Evolutionary conservation across 805 yeast genomes (phyloP).

Genomic region (Candida ficus): DNA sequence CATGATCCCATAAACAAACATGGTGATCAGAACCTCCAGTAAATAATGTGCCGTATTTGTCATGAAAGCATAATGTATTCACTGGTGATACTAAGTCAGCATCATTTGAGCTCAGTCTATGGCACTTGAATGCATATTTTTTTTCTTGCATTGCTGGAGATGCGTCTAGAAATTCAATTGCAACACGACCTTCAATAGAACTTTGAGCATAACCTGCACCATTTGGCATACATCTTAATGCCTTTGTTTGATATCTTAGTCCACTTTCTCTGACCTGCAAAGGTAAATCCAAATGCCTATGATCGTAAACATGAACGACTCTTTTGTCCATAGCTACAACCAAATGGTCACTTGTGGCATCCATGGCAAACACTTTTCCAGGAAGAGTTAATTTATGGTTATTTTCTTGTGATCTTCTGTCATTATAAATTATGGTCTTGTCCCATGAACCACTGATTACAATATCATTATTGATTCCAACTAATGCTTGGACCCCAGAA

Average conservation of each 20-base stretch:
- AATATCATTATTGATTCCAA: constrained; percentile 22
- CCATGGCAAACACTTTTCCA: constrained; percentile 60
- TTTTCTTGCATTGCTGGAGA: constrained; percentile 34
- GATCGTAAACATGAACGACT: constrained; percentile 52
- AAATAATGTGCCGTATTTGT: constrained; percentile 66
- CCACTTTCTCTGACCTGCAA: constrained; percentile 55
- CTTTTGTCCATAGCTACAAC: constrained; percentile 53
- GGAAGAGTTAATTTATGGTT: constrained; percentile 25
- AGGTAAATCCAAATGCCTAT: constrained; percentile 40
- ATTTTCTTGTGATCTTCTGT: constrained; percentile 29
- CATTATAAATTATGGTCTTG: constrained; percentile 42
- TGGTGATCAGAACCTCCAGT: constrained; percentile 93
- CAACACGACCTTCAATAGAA: constrained; percentile 79
- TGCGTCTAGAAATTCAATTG: constrained; percentile 62
- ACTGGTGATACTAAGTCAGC: constrained; percentile 68
- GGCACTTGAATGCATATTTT: constrained; percentile 80
- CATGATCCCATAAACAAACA: constrained; percentile 86
- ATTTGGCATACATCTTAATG: constrained; percentile 48
- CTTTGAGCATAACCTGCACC: constrained; percentile 59
- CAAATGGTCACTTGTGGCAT: constrained; percentile 38
- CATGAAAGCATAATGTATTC: constrained; percentile 73
- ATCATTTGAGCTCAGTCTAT: constrained; percentile 47
- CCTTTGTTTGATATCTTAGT: constrained; percentile 58
- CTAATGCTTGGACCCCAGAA: constrained; percentile 35
- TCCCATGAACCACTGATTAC: constrained; percentile 63